phyloP scores from a whole-genome alignment of 306 rosid genomes.

The Gastrolobium bilobum region DNA sequence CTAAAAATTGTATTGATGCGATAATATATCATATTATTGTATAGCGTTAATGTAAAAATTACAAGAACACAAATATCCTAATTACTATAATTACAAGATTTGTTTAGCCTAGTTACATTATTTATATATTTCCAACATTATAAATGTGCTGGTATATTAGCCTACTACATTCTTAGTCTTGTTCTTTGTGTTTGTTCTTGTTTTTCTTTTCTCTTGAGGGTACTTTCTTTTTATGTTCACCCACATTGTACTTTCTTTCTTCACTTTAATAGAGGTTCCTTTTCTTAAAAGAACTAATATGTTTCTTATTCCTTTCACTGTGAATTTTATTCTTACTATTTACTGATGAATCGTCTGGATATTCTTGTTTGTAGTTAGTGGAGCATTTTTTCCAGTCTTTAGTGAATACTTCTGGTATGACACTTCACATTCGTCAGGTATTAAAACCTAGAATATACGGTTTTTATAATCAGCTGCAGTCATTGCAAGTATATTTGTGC shows the following conservation, averaged over 20 bases:
- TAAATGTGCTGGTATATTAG: not conserved
- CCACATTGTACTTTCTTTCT: not conserved
- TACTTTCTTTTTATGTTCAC: not conserved
- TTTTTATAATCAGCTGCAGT: not conserved
- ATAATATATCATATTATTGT: not conserved
- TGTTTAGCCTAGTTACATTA: no score
- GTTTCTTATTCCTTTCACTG: not conserved
- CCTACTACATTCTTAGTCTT: not conserved
- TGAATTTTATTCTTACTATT: not conserved
- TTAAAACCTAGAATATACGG: constrained; percentile 2
- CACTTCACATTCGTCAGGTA: constrained; percentile 99
- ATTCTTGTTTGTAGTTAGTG: constrained; percentile 72
- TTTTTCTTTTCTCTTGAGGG: not conserved
- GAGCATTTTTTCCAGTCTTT: constrained; percentile 96
- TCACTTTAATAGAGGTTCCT: not conserved
- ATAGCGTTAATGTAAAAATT: not conserved
- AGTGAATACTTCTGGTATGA: constrained; percentile 98
- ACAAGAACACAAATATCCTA: no score
- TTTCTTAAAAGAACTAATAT: not conserved
- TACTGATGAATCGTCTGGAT: constrained; percentile 10
- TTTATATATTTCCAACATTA: no score
- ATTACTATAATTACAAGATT: no score
- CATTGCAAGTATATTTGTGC: constrained; percentile 17
- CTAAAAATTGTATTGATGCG: not conserved
- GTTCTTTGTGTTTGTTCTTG: not conserved